These are phyloP conservation scores for Suillus variegatus DNA, from an alignment of 768 basidiomycete genomes.

Conservation along the genomic window DNA sequence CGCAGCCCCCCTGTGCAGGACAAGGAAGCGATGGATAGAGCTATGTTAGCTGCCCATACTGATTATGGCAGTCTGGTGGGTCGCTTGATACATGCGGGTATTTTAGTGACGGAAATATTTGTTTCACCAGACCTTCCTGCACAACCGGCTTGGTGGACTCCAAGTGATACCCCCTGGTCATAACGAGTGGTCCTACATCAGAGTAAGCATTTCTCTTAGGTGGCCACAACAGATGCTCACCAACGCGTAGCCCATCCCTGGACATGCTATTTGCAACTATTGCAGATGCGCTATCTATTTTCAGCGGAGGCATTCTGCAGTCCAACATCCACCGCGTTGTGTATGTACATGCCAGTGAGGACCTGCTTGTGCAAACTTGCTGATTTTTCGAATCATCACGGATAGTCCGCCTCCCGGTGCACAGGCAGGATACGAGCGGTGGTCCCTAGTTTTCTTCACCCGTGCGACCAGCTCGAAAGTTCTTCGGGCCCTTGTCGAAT, in stretches of 20 bases:
- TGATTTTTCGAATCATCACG: neutral
- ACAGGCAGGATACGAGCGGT: slow-evolving; percentile 55
- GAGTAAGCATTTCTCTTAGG: slow-evolving; percentile 33
- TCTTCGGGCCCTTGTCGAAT: slow-evolving; percentile 52
- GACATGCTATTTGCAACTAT: slow-evolving; percentile 62
- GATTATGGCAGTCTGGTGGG: slow-evolving; percentile 74
- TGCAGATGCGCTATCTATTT: slow-evolving; percentile 61
- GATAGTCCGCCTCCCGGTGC: slow-evolving; percentile 52
- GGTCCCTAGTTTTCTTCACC: slow-evolving; percentile 71
- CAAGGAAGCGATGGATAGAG: slow-evolving; percentile 30
- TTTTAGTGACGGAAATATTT: neutral
- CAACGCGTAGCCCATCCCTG: slow-evolving; percentile 45
- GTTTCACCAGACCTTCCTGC: slow-evolving; percentile 55
- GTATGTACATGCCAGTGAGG: slow-evolving; percentile 29
- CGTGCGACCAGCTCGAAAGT: slow-evolving; percentile 56
- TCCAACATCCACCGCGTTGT: slow-evolving; percentile 68
- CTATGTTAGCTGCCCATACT: slow-evolving; percentile 65
- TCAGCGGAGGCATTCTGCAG: slow-evolving; percentile 64
- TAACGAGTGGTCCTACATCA: slow-evolving; percentile 68
- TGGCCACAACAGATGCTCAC: neutral
- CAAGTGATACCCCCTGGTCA: slow-evolving; percentile 66
- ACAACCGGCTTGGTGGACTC: slow-evolving; percentile 69
- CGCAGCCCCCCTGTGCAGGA: slow-evolving; percentile 44
- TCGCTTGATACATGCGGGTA: neutral
- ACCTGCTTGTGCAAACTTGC: neutral